Base-by-base conservation (phyloP, 352 stramenopile genomes). In the Saprolegnia diclina region DNA sequence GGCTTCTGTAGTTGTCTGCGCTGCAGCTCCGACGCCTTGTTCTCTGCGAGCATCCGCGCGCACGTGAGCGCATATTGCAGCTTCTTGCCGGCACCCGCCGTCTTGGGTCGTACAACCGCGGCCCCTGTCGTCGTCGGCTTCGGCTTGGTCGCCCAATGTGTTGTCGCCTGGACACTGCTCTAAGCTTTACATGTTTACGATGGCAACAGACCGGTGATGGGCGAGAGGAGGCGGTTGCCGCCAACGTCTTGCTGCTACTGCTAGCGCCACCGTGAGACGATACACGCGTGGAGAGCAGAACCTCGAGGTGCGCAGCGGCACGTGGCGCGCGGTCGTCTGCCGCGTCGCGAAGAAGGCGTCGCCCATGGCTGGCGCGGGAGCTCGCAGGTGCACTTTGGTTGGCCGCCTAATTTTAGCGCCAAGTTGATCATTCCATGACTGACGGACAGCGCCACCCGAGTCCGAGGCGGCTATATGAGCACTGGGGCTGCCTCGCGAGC, bases 401-500 rank as follows among this genome's bases (percentile, higher is more conserved):
- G 29, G 29, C 29, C 29, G 29, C 42, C 18, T n/a, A n/a, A 48
- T 11, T 48, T 14, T n/a, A 48, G 42, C 42, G 42, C 42, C 42
- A n/a, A n/a, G 42, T 48, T 48, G 42, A n/a, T 48, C 42, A n/a
- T 4, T n/a, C 38, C 2, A 48, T 48, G 42, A n/a, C 13, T 7
- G 42, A 48, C 42, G 42, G 42, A 7, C 13, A 24, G 11, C 52
- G 52, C 24, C 11, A 59, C 11, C 52, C 52, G n/a, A 59, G 52
- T 9, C 52, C 52, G 35, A 59, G 52, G 48, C 63, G 63, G 16
- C 29, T 69, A 45, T 69, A 69, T 45, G 32, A 61, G 10, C 53
- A 69, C n/a, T 69, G 63, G 63, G 63, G 63, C n/a, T 69, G 63
- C 38, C 44, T 69, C 22, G 54, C 45, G 19, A 69, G 63, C 32